A percentile compares a stretch with the other conserved stretches of the same genome.
Conservation (phyloP, 331 rosid genomes). For the Ulmus americana region DNA sequence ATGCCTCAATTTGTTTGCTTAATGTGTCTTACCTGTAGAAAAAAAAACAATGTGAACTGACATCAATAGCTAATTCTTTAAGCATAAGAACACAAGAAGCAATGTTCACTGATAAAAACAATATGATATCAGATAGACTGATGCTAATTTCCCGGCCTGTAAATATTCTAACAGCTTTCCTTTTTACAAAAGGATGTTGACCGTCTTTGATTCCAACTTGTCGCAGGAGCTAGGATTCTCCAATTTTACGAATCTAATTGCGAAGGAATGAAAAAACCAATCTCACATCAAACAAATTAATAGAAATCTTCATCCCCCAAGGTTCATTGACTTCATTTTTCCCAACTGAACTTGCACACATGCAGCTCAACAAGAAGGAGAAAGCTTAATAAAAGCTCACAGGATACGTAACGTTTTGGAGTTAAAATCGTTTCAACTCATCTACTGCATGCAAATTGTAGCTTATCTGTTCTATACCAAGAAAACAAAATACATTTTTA, state of each 20-base stretch:
- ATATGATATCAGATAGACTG: neutral
- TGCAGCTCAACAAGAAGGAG: neutral
- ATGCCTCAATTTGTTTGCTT: neutral
- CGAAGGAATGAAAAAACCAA: neutral
- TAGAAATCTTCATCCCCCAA: neutral
- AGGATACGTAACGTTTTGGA: neutral
- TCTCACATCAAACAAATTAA: neutral
- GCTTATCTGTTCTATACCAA: neutral
- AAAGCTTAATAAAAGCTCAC: neutral
- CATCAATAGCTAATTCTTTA: slow-evolving; percentile 1
- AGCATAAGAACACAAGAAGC: neutral
- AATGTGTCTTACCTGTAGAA: slow-evolving; percentile 3
- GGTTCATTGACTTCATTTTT: neutral
- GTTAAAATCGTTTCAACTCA: neutral
- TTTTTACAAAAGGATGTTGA: neutral
- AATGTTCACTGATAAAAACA: neutral
- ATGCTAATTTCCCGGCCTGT: neutral
- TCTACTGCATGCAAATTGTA: neutral
- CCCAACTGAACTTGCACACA: neutral
- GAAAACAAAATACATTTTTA: neutral
- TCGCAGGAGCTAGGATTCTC: neutral
- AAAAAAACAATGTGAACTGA: neutral
- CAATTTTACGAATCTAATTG: neutral
- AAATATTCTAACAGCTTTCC: neutral
- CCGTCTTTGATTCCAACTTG: neutral